Conservation (phyloP, 495 filamentous ascomycete genomes). For the Podospora tetraspora region DNA sequence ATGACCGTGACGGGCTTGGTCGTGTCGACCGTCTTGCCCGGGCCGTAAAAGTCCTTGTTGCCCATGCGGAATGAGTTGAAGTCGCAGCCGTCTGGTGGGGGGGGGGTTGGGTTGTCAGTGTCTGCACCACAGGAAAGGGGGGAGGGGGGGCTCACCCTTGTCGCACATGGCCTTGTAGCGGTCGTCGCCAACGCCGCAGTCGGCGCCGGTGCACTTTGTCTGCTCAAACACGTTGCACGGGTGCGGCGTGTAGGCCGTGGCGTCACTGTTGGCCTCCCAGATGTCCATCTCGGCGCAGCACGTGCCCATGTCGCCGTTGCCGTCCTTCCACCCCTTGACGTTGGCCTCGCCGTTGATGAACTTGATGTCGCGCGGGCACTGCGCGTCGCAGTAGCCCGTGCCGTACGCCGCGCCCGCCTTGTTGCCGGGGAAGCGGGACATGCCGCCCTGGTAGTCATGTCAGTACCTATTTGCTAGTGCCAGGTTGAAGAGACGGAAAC, state of each 20-base stretch:
- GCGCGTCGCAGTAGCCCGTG: conserved; percentile 67
- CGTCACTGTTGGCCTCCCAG: conserved; percentile 61
- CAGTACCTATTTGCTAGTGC: not conserved
- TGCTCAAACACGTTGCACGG: conserved; percentile 49
- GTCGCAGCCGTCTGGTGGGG: conserved; percentile 58
- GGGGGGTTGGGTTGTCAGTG: too few species aligned
- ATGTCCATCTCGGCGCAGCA: conserved; percentile 70
- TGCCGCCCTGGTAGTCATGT: conserved; percentile 38
- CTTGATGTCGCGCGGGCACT: conserved; percentile 62
- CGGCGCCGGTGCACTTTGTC: conserved; percentile 43
- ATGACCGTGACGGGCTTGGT: conserved; percentile 60
- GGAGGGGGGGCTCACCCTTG: conserved; percentile 17
- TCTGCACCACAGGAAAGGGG: not conserved
- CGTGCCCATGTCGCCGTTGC: conserved; percentile 53
- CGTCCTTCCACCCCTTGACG: conserved; percentile 21
- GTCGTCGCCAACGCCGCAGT: conserved; percentile 32
- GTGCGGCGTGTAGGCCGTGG: conserved; percentile 57
- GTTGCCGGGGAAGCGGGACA: conserved; percentile 48
- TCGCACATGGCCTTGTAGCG: conserved; percentile 38
- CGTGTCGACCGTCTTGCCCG: conserved; percentile 52
- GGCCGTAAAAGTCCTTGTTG: conserved; percentile 53
- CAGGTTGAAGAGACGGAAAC: too few species aligned
- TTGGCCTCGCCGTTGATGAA: conserved; percentile 57
- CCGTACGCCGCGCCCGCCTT: conserved; percentile 65
- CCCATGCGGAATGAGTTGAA: conserved; percentile 66